Evolutionary conservation across 202 grass and related monocot genomes (phyloP), one percentile per base, ranked within the genome.

Genomic region (Musa balbisiana): DNA sequence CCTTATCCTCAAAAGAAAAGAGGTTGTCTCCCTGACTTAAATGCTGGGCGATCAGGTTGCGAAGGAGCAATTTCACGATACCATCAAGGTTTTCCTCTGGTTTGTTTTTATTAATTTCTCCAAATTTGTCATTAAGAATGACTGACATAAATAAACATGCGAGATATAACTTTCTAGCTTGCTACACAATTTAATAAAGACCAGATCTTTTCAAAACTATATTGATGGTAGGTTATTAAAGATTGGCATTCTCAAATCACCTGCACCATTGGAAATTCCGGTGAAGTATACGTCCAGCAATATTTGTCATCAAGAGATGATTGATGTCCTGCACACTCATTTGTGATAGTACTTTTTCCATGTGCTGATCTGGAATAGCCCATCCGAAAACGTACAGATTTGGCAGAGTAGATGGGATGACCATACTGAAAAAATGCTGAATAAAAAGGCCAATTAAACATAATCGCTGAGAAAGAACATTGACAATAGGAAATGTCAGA

Each of bases 341-440:
- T n/a, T 1, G 71, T 96, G 69, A 69, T n/a, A 49, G 43, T 51
- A 70, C 17, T 70, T 70, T 9, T 70, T 51, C 29, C 16, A 9
- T 8, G 11, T 51, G 43, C 67, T 51, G 15, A 51, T 51, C 6
- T 51, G 16, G 67, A 86, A 82, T 87, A 79, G 12, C 93, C 93
- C 84, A 93, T 78, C 66, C 81, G 78, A 62, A 97, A 79, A 9
- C 80, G 84, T 13, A 97, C 84, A 20, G 67, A 72, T 81, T 79
- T 93, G 23, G 90, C 55, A 4, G 93, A 83, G 85, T 97, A 93
- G 76, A 93, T 93, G 52, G 82, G 90, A 65, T 81, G 0, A 0
- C 73, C 90, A 65, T 0, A 0, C 81, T 93, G 90, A 81, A 97
- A 97, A 58, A 49, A 73, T 17, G 82, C 90, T 97, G 83, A 69